A percentile compares a stretch with the other conserved stretches of the same genome.
Conservation (phyloP, 2,329 filamentous ascomycete species). For the Ceratocystis destructans region DNA sequence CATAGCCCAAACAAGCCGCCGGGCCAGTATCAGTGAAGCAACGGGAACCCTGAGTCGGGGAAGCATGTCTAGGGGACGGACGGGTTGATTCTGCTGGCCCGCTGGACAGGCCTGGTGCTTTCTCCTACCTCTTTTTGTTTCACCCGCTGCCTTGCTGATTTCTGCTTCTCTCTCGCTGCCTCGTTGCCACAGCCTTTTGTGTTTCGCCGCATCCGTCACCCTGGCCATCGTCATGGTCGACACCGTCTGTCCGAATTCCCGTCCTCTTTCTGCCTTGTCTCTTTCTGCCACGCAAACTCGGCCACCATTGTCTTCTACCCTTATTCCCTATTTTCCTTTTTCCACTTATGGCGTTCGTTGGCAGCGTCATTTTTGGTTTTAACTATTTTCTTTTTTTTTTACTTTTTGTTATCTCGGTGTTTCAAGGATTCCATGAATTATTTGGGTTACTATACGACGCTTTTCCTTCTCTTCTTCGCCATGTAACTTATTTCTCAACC, state of each 20-base stretch:
- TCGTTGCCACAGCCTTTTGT: background rate
- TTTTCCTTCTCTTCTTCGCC: background rate
- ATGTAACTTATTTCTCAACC: conserved; percentile 6
- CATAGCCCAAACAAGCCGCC: conserved; percentile 12
- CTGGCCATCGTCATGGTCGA: background rate
- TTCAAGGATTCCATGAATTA: conserved; percentile 7
- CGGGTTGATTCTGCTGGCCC: background rate
- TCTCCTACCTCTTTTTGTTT: background rate
- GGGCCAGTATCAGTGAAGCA: conserved; percentile 13
- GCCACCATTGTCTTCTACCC: background rate
- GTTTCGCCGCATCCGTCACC: background rate
- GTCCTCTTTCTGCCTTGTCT: background rate
- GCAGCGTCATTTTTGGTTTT: background rate
- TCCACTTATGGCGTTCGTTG: background rate
- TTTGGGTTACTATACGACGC: conserved; percentile 2
- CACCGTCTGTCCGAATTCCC: background rate
- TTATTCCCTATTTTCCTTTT: background rate
- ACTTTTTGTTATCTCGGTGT: background rate
- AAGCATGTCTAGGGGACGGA: background rate
- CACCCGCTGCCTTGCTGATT: background rate
- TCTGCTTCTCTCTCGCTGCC: background rate
- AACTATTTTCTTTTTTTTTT: background rate
- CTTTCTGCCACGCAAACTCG: background rate
- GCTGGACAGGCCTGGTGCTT: too few species aligned
- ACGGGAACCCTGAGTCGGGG: background rate